A percentile compares a stretch with the other conserved stretches of the same genome.
Evolutionary conservation across 495 filamentous ascomycete genomes (phyloP).

Genomic region (Penicillium malachiteum): DNA sequence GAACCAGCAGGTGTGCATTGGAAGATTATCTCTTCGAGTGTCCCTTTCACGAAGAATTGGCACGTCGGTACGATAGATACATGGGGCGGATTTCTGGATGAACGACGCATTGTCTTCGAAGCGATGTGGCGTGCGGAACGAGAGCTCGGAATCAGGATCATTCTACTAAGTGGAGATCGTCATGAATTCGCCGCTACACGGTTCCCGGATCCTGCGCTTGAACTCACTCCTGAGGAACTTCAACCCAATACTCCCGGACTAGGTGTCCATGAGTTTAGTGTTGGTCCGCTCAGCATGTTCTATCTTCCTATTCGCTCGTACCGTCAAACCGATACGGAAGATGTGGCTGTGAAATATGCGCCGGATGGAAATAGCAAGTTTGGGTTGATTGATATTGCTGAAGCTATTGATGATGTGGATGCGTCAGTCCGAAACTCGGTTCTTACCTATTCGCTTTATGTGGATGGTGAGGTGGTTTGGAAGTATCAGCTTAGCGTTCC

Average conservation of each 20-base stretch:
- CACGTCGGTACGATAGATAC: constrained; percentile 77
- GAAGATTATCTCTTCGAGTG: constrained; percentile 85
- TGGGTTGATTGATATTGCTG: constrained; percentile 80
- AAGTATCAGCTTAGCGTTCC: constrained; percentile 51
- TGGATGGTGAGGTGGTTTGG: constrained; percentile 80
- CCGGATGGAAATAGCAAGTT: constrained; percentile 89
- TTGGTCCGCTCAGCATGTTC: constrained; percentile 88
- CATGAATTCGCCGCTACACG: constrained; percentile 94
- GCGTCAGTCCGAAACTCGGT: constrained; percentile 44
- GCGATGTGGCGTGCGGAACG: constrained; percentile 82
- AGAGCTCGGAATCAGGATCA: constrained; percentile 68
- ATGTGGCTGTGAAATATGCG: constrained; percentile 80
- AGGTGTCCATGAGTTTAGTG: constrained; percentile 83
- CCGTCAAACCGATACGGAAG: constrained; percentile 69
- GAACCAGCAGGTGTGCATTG: constrained; percentile 77
- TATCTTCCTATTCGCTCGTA: constrained; percentile 87
- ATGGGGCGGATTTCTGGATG: constrained; percentile 84
- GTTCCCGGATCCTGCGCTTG: constrained; percentile 68
- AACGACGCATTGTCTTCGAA: constrained; percentile 76
- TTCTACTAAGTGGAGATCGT: constrained; percentile 84
- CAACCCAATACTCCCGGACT: constrained; percentile 34
- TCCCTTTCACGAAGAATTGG: constrained; percentile 99
- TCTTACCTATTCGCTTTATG: constrained; percentile 76
- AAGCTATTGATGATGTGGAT: constrained; percentile 54
- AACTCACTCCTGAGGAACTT: constrained; percentile 19